Base-by-base conservation (phyloP, 495 filamentous ascomycete species). In the Penicillium crystallinum region DNA sequence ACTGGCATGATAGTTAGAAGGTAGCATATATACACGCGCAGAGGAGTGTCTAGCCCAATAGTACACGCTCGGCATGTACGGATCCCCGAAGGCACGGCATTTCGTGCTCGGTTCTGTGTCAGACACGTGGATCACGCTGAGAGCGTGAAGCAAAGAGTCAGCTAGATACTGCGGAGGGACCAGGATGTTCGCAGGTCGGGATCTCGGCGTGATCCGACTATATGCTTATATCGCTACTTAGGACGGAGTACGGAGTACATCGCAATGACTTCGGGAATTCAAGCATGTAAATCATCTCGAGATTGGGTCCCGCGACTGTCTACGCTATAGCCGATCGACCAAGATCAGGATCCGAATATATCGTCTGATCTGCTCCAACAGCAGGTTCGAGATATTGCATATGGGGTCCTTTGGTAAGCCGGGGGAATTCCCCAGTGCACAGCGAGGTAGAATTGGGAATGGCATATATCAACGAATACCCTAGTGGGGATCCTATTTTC, bases 101-200 rank as follows among this genome's bases (percentile, higher is more conserved):
- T 45, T 27, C 46, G 10, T 29, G 15, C 21, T 15, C 14, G 8
- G 40, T 12, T 34, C 14, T 33, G 29, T 45, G 34, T 45, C 49
- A 52, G 49, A 52, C 49, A 52, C 49, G 49, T 52, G 49, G 40
- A 18, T n/a, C n/a, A n/a, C n/a, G n/a, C n/a, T n/a, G n/a, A n/a
- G n/a, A n/a, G n/a, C n/a, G n/a, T n/a, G n/a, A n/a, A n/a, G n/a
- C n/a, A n/a, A n/a, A n/a, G n/a, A n/a, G n/a, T n/a, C n/a, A n/a
- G n/a, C n/a, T n/a, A n/a, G n/a, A n/a, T n/a, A n/a, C n/a, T n/a
- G n/a, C n/a, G n/a, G n/a, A n/a, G n/a, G n/a, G n/a, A n/a, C n/a
- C n/a, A n/a, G n/a, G n/a, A n/a, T n/a, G n/a, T n/a, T n/a, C n/a
- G n/a, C n/a, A 12, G 4, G 44, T 22, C 29, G 37, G 17, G 45